phyloP scores from a whole-genome alignment of 352 stramenopile species.

The Globisporangium viniferum region DNA sequence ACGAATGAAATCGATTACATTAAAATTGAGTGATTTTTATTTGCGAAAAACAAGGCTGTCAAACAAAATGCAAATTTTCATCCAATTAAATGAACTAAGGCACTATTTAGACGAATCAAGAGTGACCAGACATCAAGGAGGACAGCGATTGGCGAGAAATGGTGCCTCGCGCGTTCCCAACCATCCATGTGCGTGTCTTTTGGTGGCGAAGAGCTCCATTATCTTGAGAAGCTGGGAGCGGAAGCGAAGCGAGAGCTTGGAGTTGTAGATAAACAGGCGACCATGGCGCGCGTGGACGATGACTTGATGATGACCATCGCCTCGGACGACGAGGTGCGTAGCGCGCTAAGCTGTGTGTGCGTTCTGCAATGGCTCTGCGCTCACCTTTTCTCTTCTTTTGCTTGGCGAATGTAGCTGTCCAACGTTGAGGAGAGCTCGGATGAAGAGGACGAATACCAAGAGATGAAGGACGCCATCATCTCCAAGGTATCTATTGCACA shows the following conservation, averaged over 20 bases:
- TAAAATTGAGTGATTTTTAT: neutral
- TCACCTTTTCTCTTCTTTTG: neutral
- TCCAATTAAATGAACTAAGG: neutral
- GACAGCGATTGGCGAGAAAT: slow-evolving; percentile 8
- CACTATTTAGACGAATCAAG: neutral
- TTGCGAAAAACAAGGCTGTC: neutral
- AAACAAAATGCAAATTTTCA: neutral
- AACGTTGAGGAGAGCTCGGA: slow-evolving; percentile 74
- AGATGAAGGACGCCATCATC: slow-evolving; percentile 63
- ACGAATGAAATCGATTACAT: neutral
- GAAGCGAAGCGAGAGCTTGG: neutral
- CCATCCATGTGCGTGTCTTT: slow-evolving; percentile 23
- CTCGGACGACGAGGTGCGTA: slow-evolving; percentile 75
- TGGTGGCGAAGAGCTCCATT: slow-evolving; percentile 18
- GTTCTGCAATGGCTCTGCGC: neutral
- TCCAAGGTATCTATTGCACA: slow-evolving; percentile 35
- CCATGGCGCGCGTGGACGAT: slow-evolving; percentile 38
- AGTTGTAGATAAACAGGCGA: neutral
- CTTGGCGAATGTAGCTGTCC: slow-evolving; percentile 31
- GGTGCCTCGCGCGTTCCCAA: slow-evolving; percentile 15
- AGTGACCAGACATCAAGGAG: neutral
- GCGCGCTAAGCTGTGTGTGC: neutral
- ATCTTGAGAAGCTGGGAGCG: slow-evolving; percentile 8
- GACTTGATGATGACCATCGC: slow-evolving; percentile 89
- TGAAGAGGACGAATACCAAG: slow-evolving; percentile 40